Evolutionary conservation across 2,329 filamentous ascomycete species (phyloP).

Genomic region (Seiridium cupressi): DNA sequence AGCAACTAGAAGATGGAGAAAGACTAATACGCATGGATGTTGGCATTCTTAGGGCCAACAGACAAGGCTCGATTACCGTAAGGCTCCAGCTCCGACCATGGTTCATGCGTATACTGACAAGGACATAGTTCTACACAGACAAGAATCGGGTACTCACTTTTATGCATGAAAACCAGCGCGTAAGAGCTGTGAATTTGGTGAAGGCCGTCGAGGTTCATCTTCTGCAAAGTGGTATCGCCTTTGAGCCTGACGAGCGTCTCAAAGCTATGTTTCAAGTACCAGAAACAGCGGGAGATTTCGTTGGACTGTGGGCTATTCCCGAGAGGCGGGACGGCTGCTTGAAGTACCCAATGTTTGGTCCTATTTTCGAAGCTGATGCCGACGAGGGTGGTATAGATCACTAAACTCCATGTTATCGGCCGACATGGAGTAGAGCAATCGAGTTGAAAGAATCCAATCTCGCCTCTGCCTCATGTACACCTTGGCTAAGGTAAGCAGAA

Average conservation of each 20-base stretch:
- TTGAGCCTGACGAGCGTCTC: not conserved
- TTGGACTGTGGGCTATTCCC: slow-evolving; percentile 5
- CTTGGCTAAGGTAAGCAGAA: too few species aligned
- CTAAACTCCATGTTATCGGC: too few species aligned
- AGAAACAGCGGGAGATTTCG: not conserved
- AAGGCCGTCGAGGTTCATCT: not conserved
- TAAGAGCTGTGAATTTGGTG: not conserved
- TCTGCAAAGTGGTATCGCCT: not conserved
- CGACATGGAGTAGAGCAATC: too few species aligned
- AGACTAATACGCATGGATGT: slow-evolving; percentile 14
- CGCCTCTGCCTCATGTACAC: too few species aligned
- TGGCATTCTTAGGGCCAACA: slow-evolving; percentile 8
- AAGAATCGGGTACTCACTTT: slow-evolving; percentile 1
- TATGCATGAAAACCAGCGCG: not conserved
- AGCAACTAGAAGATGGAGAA: slow-evolving; percentile 12
- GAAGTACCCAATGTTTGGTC: slow-evolving; percentile 5
- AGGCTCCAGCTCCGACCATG: not conserved
- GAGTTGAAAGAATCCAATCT: too few species aligned
- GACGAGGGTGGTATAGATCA: too few species aligned
- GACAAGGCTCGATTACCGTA: slow-evolving; percentile 14
- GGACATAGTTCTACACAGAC: slow-evolving; percentile 4
- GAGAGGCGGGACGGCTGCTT: not conserved
- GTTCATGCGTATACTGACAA: not conserved
- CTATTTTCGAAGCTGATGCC: slow-evolving; percentile 3
- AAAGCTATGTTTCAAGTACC: not conserved